phyloP scores from a whole-genome alignment of 2,329 filamentous ascomycete genomes.

The Epichloe brachyelytri region DNA sequence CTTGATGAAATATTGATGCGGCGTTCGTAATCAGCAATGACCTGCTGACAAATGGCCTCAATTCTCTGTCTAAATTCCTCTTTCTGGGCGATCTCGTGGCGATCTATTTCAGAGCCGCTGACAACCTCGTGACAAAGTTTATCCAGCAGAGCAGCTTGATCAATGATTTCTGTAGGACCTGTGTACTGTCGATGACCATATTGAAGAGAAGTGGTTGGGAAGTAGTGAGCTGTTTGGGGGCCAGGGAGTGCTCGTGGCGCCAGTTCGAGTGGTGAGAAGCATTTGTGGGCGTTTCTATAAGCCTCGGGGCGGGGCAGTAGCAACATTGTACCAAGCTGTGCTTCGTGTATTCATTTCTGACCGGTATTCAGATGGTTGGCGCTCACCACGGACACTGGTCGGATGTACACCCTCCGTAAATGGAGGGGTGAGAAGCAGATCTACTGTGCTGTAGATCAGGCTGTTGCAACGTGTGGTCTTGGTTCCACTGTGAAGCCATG shows the following conservation, averaged over 20 bases:
- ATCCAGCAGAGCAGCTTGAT: slow-evolving; percentile 37
- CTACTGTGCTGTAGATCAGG: not conserved
- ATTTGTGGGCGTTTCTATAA: not conserved
- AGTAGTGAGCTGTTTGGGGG: not conserved
- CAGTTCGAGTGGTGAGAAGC: not conserved
- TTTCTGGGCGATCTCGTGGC: slow-evolving; percentile 53
- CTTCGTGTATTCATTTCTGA: not conserved
- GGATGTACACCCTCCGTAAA: not conserved
- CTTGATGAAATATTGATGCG: slow-evolving; percentile 24
- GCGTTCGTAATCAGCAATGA: slow-evolving; percentile 40
- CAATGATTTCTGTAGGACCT: slow-evolving; percentile 32
- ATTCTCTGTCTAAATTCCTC: slow-evolving; percentile 55
- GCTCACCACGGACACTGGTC: not conserved
- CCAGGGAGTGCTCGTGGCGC: not conserved
- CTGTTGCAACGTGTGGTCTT: not conserved
- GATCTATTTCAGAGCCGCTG: slow-evolving; percentile 47
- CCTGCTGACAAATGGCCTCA: slow-evolving; percentile 49
- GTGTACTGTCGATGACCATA: slow-evolving; percentile 21
- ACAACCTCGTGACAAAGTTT: slow-evolving; percentile 32
- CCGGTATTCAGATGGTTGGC: not conserved
- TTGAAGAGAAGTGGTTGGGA: slow-evolving; percentile 9
- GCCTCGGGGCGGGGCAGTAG: not conserved
- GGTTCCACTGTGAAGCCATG: slow-evolving; percentile 28
- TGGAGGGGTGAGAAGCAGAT: not conserved
- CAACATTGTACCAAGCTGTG: not conserved